A percentile compares a stretch with the other conserved stretches of the same genome.
Evolutionary conservation across 495 filamentous ascomycete species (phyloP).

Genomic region (Hyaloscypha finlandica): DNA sequence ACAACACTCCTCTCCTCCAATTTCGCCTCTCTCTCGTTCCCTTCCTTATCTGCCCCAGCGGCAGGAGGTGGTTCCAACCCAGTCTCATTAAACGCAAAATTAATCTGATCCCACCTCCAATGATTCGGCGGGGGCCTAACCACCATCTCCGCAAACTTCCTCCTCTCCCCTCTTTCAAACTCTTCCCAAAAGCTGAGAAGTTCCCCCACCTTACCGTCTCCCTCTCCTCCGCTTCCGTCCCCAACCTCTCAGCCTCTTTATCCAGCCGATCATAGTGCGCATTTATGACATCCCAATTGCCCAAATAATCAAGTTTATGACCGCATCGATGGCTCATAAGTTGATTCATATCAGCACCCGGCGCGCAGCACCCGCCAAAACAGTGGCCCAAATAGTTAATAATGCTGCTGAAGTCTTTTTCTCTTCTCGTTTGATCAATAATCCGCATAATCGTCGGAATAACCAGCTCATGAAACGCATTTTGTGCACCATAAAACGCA

Average conservation of each 20-base stretch:
- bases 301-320: slow-evolving; percentile 21
- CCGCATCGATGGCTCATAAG: slow-evolving; percentile 17
- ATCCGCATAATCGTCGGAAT: slow-evolving; percentile 32
- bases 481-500: slow-evolving; percentile 15
- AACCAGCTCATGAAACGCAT: slow-evolving; percentile 28
- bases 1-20: not conserved
- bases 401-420: slow-evolving; percentile 1
- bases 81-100: not conserved
- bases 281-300: not conserved
- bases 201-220: not conserved
- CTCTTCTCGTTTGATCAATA: slow-evolving; percentile 24
- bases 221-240: not conserved
- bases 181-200: not conserved
- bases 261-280: slow-evolving; percentile 19
- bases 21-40: not conserved
- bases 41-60: not conserved
- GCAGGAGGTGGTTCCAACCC: not conserved
- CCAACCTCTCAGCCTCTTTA: slow-evolving; percentile 8
- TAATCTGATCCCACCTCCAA: slow-evolving; percentile 1
- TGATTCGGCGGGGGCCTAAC: not conserved
- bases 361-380: slow-evolving; percentile 24
- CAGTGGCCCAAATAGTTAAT: slow-evolving; percentile 21
- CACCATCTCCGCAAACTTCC: not conserved
- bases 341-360: slow-evolving; percentile 15
- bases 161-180: not conserved